Conservation (phyloP, 768 basidiomycete species). For the Suillus americanus region DNA sequence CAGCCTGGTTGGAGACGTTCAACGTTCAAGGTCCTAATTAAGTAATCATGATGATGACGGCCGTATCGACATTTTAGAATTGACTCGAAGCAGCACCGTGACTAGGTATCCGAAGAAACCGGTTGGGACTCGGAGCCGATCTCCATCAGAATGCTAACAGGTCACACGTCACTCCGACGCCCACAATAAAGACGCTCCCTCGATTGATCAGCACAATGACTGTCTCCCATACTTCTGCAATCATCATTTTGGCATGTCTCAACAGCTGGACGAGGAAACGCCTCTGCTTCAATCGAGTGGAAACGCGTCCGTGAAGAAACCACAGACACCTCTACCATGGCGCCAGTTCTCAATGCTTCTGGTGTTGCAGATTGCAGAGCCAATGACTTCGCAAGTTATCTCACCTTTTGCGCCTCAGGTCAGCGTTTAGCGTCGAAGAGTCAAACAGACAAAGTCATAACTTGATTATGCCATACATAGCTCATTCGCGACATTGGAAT, state of each 20-base stretch:
- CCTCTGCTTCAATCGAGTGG: constrained; percentile 43
- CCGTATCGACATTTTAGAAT: no score
- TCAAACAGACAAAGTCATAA: background rate
- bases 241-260: constrained; percentile 6
- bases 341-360: constrained; percentile 67
- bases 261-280: constrained; percentile 54
- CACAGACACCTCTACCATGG: constrained; percentile 62
- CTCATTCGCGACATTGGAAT: constrained; percentile 32
- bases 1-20: no score
- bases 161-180: no score
- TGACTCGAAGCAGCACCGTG: no score
- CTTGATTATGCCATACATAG: constrained; percentile 8
- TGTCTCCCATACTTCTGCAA: background rate
- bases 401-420: constrained; percentile 71
- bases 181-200: background rate
- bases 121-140: no score
- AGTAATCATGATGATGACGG: no score
- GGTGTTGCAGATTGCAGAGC: constrained; percentile 72
- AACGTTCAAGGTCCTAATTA: no score
- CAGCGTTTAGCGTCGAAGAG: constrained; percentile 13
- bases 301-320: constrained; percentile 19
- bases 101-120: no score
- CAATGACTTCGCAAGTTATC: constrained; percentile 70
- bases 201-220: no score
- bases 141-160: no score